Evolutionary conservation across 1,284 basidiomycete genomes (phyloP), one percentile per base, ranked within the genome.

Genomic region (Chalciporus sp.): DNA sequence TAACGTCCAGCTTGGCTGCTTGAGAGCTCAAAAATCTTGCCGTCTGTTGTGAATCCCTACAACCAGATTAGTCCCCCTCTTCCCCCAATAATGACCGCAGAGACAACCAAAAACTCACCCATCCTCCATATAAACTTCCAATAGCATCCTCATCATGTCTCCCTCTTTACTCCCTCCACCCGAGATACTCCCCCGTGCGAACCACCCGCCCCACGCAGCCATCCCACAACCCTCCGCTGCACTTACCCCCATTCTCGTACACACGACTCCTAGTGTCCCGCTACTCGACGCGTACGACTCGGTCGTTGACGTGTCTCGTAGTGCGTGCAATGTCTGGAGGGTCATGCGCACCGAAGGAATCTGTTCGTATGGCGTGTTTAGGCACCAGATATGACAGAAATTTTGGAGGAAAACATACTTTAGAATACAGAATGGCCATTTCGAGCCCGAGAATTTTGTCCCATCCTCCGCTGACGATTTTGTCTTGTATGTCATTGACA

Each of bases 71-170:
- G 26, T 49, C 16, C 40, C 10, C 1, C 27, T 48, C 19, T 23
- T n/a, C 23, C 23, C 28, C 45, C 42, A 20, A 51, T 7, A 45
- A 10, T 39, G 16, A 39, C 8, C 8, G 1, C 5, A 6, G n/a
- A 37, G 9, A 37, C 35, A 37, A 2, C 41, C 23, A 28, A 45
- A 49, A 39, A 76, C 84, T 53, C 61, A 88, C 86, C 83, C 83
- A 49, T 86, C 82, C 44, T 74, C 76, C 85, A 94, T 87, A 68
- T 94, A 94, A 9, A 94, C 88, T 66, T 90, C 84, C 53, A 95
- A 68, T 28, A 95, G 69, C 37, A 86, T 79, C 70, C 80, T 83
- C 60, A 94, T 70, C 58, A 95, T 70, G 19, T 77, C 60, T 60
- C 55, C 33, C 53, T 31, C 33, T 53, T 47, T 60, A 2, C 35